Evolutionary conservation across 148 eudicot genomes (phyloP), one percentile per base, ranked within the genome.

Genomic region (Dysphania ambrosioides): DNA sequence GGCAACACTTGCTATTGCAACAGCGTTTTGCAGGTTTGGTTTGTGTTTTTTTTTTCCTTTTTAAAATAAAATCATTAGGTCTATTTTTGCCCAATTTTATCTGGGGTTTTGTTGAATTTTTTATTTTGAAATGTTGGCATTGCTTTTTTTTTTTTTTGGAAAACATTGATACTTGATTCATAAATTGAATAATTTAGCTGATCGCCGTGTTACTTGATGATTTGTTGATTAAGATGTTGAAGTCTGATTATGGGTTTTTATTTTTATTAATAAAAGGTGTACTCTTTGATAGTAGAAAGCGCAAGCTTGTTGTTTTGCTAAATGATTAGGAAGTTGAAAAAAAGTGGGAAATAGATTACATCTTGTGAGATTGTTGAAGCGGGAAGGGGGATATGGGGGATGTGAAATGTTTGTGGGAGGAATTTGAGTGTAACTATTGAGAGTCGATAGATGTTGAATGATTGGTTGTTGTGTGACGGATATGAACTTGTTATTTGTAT

Each of bases 1-100:
- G 97, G 97, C 73, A 92, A 92, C 30, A 92, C 97, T 81, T 92
- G 97, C 67, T 92, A 92, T 58, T 90, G 95, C 64, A 92, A 92
- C 82, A 88, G 93, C 75, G 97, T 90, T 73, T 84, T 92, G 67
- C 93, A 92, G 93, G 92, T 85, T 68, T 21, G 79, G 75, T 75
- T 75, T 75, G 12, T 1, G 5, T n/a, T 6, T 40, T 59, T 42
- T n/a, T n/a, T n/a, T n/a, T n/a, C n/a, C n/a, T n/a, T n/a, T n/a
- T n/a, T n/a, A n/a, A n/a, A n/a, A n/a, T n/a, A n/a, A n/a, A n/a
- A n/a, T n/a, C n/a, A n/a, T n/a, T n/a, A n/a, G n/a, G n/a, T n/a
- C n/a, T n/a, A n/a, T n/a, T n/a, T n/a, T n/a, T n/a, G n/a, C n/a
- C n/a, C n/a, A n/a, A n/a, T n/a, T 73, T 29, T 1, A 6, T 69